Evolutionary conservation across 441 rosid species (phyloP).

Genomic region (Populus tomentosa): DNA sequence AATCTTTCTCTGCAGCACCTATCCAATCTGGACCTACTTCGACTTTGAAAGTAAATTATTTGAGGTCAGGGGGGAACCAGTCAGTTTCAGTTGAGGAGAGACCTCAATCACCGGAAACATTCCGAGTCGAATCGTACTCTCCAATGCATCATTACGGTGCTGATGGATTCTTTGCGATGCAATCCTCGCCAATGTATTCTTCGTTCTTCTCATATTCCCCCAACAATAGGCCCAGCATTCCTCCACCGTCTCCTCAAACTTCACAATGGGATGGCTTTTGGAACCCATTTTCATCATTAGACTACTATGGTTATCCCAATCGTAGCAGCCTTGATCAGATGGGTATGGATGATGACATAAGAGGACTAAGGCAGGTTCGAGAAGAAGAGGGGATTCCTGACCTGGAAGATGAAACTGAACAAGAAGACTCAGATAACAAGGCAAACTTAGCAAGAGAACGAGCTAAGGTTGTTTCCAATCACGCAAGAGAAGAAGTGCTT

Average conservation of each 20-base stretch:
- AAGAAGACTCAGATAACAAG: conserved; percentile 40
- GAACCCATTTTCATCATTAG: conserved; percentile 94
- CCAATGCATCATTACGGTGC: conserved; percentile 45
- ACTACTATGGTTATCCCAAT: conserved; percentile 65
- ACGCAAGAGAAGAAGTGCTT: conserved; percentile 57
- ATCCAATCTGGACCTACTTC: conserved; percentile 45
- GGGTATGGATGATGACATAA: conserved; percentile 65
- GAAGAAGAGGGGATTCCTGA: conserved; percentile 99
- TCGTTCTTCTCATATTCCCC: conserved; percentile 55
- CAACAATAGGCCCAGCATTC: conserved; percentile 52
- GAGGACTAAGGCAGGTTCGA: conserved; percentile 84
- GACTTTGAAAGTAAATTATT: conserved; percentile 51
- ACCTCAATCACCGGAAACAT: conserved; percentile 76
- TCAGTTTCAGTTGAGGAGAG: conserved; percentile 75
- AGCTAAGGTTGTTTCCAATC: conserved; percentile 26
- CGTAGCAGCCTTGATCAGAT: conserved; percentile 54
- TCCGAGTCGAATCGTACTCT: conserved; percentile 55
- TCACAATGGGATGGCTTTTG: conserved; percentile 97
- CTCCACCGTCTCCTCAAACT: conserved; percentile 84
- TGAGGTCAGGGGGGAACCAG: conserved; percentile 64
- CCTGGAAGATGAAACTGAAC: conserved; percentile 79
- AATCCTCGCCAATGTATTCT: conserved; percentile 44
- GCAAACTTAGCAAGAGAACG: conserved; percentile 29
- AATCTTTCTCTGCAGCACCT: conserved; percentile 38
- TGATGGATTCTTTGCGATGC: conserved; percentile 67